phyloP scores from a whole-genome alignment of 2,329 filamentous ascomycete species.

The Fusarium phyllophilum region DNA sequence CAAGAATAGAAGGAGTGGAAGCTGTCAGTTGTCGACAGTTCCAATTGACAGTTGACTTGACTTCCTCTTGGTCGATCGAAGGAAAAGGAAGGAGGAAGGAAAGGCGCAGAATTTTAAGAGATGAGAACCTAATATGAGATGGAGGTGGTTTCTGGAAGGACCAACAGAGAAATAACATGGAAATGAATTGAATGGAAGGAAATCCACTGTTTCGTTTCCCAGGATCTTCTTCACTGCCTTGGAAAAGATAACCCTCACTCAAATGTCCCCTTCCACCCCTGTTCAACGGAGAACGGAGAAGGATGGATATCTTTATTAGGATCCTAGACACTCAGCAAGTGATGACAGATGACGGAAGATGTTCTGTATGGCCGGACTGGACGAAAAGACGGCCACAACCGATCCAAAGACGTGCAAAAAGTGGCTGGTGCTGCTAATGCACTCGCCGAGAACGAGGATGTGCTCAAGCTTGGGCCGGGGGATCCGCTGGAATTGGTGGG shows the following conservation, averaged over 20 bases:
- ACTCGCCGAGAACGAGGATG: conserved; percentile 26
- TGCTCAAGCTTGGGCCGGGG: conserved; percentile 28
- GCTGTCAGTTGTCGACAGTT: conserved; percentile 14
- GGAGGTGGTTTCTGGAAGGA: not conserved
- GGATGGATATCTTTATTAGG: conserved; percentile 4
- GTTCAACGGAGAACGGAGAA: conserved; percentile 3
- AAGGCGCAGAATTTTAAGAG: not conserved
- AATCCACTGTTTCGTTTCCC: conserved; percentile 17
- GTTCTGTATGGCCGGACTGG: conserved; percentile 25
- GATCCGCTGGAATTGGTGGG: conserved; percentile 34
- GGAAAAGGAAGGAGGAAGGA: conserved; percentile 1
- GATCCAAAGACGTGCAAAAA: conserved; percentile 20
- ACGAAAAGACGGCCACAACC: conserved; percentile 25
- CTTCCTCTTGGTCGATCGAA: conserved; percentile 2
- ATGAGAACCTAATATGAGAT: conserved; percentile 2
- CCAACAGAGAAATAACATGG: not conserved
- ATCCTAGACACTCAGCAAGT: conserved; percentile 14
- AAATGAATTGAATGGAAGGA: conserved; percentile 2
- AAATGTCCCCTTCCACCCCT: conserved; percentile 30
- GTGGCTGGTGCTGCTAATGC: conserved; percentile 26
- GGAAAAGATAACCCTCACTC: conserved; percentile 41
- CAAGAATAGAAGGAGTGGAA: conserved; percentile 13
- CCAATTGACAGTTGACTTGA: not conserved
- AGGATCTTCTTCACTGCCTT: conserved; percentile 31
- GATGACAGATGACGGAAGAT: conserved; percentile 39